phyloP scores from a whole-genome alignment of 129 eudicot species.

The Chrysanthemum seticuspe region DNA sequence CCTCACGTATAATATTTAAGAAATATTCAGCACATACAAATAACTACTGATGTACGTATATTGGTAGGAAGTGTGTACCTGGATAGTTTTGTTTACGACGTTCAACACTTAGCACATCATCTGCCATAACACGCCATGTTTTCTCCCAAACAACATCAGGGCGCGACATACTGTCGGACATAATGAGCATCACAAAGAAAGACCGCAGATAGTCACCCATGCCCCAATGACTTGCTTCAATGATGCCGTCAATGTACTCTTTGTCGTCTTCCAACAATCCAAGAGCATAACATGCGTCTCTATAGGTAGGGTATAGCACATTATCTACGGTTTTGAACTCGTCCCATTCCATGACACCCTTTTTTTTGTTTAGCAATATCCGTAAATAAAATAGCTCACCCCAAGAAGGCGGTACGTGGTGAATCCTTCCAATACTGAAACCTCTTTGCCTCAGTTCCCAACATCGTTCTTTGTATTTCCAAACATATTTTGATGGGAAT shows the following conservation, averaged over 20 bases:
- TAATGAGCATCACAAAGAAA: neutral
- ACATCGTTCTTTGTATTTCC: neutral
- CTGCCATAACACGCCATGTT: neutral
- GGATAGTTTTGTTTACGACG: too few species aligned
- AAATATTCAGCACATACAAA: too few species aligned
- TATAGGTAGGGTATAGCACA: neutral
- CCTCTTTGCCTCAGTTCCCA: neutral
- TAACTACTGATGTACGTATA: too few species aligned
- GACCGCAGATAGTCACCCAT: neutral
- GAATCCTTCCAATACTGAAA: neutral
- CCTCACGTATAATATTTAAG: too few species aligned
- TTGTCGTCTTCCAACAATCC: slow-evolving; percentile 23
- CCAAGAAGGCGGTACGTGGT: neutral
- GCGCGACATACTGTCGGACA: neutral
- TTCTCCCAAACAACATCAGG: too few species aligned
- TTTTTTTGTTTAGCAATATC: neutral
- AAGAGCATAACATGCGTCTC: slow-evolving; percentile 20
- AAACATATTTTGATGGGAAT: neutral
- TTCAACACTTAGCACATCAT: too few species aligned
- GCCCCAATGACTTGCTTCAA: neutral
- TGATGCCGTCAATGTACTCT: neutral
- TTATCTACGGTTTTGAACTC: neutral
- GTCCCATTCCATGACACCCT: neutral
- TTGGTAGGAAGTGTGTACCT: too few species aligned
- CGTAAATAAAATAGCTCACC: neutral